These are phyloP conservation scores for Chlamydomonas schloesseri DNA, from an alignment of 139 green algal genomes.

Conservation along the genomic window DNA sequence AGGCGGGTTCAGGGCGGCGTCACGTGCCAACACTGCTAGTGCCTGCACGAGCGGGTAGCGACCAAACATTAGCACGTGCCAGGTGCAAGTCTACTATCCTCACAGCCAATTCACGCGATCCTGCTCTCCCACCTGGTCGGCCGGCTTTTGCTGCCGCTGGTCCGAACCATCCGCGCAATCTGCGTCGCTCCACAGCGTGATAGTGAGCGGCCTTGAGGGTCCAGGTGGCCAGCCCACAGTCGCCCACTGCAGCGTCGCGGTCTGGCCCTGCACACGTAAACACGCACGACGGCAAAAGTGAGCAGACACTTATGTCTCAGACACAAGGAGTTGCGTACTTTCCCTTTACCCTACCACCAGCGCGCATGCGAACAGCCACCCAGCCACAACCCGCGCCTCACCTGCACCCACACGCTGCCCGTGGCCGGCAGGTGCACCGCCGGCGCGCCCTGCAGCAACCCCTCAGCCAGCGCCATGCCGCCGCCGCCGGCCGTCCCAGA, in stretches of 20 bases:
- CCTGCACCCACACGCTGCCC: background rate
- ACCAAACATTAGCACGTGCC: too few relatives aligned
- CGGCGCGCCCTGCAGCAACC: conserved; percentile 10
- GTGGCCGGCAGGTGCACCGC: conserved; percentile 24
- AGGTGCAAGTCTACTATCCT: too few relatives aligned
- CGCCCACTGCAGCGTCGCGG: background rate
- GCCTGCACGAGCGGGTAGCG: background rate
- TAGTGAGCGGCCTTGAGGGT: too few relatives aligned
- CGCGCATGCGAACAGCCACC: too few relatives aligned
- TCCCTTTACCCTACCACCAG: too few relatives aligned
- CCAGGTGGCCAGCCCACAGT: background rate
- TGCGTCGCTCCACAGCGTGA: conserved; percentile 10
- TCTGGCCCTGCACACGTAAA: background rate
- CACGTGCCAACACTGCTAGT: background rate
- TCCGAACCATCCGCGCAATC: background rate
- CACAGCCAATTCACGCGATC: too few relatives aligned
- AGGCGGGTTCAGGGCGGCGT: background rate
- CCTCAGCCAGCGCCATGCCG: conserved; percentile 22
- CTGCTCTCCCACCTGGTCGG: too few relatives aligned
- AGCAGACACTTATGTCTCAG: too few relatives aligned
- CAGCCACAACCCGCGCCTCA: too few relatives aligned
- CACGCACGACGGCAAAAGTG: too few relatives aligned
- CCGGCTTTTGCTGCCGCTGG: too few relatives aligned
- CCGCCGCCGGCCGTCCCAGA: conserved; percentile 22
- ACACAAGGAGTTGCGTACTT: too few relatives aligned